phyloP scores from a whole-genome alignment of 2,329 filamentous ascomycete species.

The Botrytis paeoniae region DNA sequence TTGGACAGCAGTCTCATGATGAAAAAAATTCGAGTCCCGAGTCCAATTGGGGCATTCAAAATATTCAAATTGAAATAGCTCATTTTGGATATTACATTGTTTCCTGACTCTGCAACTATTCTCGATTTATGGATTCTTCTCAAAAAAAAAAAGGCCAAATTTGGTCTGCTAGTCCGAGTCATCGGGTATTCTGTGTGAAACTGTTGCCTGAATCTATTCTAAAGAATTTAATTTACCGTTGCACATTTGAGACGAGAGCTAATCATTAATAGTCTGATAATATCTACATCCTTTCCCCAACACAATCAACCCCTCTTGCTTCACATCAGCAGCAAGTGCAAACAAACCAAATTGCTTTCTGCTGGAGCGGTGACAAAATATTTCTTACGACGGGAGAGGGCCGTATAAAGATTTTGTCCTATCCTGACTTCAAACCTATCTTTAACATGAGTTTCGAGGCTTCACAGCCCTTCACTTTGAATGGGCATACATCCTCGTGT shows the following conservation, averaged over 20 bases:
- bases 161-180: neutral
- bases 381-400: constrained; percentile 71
- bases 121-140: neutral
- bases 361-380: constrained; percentile 67
- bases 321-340: constrained; percentile 60
- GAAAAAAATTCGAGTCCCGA: neutral
- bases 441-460: constrained; percentile 47
- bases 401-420: constrained; percentile 66
- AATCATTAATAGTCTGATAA: constrained; percentile 51
- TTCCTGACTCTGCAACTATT: neutral
- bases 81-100: neutral
- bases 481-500: constrained; percentile 71
- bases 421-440: constrained; percentile 60
- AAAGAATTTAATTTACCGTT: neutral
- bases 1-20: neutral
- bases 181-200: neutral
- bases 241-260: neutral
- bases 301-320: constrained; percentile 52
- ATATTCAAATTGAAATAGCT: neutral
- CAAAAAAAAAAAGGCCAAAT: neutral
- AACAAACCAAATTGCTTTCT: constrained; percentile 72
- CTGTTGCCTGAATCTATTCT: neutral
- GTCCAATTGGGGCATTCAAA: neutral
- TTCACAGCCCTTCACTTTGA: constrained; percentile 56
- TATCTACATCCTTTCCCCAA: constrained; percentile 61